phyloP scores from a whole-genome alignment of 371 early-diverging fungal genomes.

The Mucor mucedo region DNA sequence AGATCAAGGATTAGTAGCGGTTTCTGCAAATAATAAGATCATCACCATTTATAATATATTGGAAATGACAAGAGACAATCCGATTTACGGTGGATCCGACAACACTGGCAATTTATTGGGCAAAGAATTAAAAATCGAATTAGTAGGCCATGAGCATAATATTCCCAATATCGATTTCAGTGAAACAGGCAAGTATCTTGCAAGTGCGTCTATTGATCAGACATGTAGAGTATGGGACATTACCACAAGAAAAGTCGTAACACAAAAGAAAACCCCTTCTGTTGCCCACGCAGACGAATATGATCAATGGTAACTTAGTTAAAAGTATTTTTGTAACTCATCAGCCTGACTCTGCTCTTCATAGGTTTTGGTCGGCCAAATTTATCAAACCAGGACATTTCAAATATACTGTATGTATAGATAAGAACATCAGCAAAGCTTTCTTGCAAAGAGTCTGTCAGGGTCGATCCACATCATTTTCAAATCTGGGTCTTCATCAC shows the following conservation, averaged over 20 bases:
- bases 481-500: slow-evolving; percentile 34
- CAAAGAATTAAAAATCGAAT: slow-evolving; percentile 17
- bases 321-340: not conserved
- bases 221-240: slow-evolving; percentile 59
- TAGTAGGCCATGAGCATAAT: slow-evolving; percentile 66
- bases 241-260: slow-evolving; percentile 26
- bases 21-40: slow-evolving; percentile 61
- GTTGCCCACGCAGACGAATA: not conserved
- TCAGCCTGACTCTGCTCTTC: not conserved
- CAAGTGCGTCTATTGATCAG: slow-evolving; percentile 62
- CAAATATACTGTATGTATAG: slow-evolving; percentile 31
- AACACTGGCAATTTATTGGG: slow-evolving; percentile 20
- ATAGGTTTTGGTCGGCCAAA: slow-evolving; percentile 52
- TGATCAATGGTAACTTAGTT: not conserved
- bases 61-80: slow-evolving; percentile 25
- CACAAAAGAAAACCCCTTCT: slow-evolving; percentile 9
- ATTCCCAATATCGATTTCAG: slow-evolving; percentile 67
- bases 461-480: slow-evolving; percentile 27
- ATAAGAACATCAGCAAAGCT: slow-evolving; percentile 22
- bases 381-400: slow-evolving; percentile 41
- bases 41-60: slow-evolving; percentile 61
- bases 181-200: slow-evolving; percentile 57
- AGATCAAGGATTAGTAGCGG: slow-evolving; percentile 58
- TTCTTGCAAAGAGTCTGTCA: slow-evolving; percentile 20
- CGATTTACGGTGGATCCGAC: slow-evolving; percentile 20